Evolutionary conservation across 2,329 filamentous ascomycete genomes (phyloP).

Genomic region (Triangularia setosa): DNA sequence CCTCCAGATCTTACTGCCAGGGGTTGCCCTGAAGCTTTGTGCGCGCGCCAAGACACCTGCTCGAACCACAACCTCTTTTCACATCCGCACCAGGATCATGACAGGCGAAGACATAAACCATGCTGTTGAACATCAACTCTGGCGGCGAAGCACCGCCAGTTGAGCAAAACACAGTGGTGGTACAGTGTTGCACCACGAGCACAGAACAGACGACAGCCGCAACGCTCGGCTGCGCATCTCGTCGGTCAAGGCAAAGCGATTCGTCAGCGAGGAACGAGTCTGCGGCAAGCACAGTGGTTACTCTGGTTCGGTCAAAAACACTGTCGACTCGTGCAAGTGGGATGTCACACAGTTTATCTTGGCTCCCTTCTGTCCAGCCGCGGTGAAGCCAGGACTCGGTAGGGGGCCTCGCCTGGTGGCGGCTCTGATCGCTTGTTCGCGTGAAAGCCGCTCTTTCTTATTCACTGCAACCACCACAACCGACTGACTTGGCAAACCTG

Average conservation of each 20-base stretch:
- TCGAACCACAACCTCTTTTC: neutral
- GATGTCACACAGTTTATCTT: neutral
- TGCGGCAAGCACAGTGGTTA: too few relatives aligned
- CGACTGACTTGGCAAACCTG: neutral
- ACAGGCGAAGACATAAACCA: neutral
- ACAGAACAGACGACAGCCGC: neutral
- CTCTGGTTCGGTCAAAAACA: neutral
- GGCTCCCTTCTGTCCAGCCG: neutral
- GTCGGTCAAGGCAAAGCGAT: neutral
- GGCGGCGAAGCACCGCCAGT: neutral
- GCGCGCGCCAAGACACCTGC: neutral
- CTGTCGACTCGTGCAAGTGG: neutral
- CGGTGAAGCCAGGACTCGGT: neutral
- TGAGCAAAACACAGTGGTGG: neutral
- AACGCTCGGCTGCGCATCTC: neutral
- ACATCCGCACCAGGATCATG: neutral
- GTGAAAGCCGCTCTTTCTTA: neutral
- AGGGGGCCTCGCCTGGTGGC: neutral
- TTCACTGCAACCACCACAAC: neutral
- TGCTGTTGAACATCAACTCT: neutral
- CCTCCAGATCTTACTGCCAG: slow-evolving; percentile 1
- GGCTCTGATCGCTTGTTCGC: neutral
- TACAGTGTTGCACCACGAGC: neutral
- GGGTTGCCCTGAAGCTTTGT: neutral
- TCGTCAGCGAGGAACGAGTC: neutral